phyloP scores from a whole-genome alignment of 208 protist genomes.

The Leishmania arabica region DNA sequence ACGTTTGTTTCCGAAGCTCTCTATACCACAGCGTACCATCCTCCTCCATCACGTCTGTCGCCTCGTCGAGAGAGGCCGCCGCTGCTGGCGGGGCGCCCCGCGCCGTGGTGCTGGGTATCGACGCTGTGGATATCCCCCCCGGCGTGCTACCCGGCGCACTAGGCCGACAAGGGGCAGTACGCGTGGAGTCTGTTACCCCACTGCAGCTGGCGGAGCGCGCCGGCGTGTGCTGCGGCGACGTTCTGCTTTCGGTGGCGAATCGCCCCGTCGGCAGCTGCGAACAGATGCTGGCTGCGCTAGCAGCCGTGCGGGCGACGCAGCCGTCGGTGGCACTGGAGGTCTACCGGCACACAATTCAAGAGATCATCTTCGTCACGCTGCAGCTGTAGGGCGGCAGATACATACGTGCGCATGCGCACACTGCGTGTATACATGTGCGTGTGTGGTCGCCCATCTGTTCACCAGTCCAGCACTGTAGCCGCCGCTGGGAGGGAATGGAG shows the following conservation, averaged over 20 bases:
- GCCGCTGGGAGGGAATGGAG: background rate
- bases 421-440: background rate
- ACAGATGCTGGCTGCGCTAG: conserved; percentile 41
- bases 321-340: conserved; percentile 31
- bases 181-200: conserved; percentile 40
- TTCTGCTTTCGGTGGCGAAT: conserved; percentile 34
- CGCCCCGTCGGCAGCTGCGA: conserved; percentile 35
- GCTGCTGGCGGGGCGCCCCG: background rate
- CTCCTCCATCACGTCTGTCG: background rate
- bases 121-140: conserved; percentile 46
- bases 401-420: background rate
- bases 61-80: background rate
- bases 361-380: conserved; percentile 28
- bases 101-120: conserved; percentile 38
- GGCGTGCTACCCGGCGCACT: conserved; percentile 44
- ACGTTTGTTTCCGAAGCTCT: background rate
- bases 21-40: background rate
- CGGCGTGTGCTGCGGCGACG: conserved; percentile 48
- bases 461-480: background rate
- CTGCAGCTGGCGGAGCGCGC: conserved; percentile 37
- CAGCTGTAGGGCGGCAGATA: background rate
- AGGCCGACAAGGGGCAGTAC: conserved; percentile 41
- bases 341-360: conserved; percentile 44
- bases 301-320: conserved; percentile 14
- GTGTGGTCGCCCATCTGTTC: background rate